A percentile compares a stretch with the other conserved stretches of the same genome.
Evolutionary conservation across 2,329 filamentous ascomycete genomes (phyloP).

Genomic region (Pseudopyricularia javanii): DNA sequence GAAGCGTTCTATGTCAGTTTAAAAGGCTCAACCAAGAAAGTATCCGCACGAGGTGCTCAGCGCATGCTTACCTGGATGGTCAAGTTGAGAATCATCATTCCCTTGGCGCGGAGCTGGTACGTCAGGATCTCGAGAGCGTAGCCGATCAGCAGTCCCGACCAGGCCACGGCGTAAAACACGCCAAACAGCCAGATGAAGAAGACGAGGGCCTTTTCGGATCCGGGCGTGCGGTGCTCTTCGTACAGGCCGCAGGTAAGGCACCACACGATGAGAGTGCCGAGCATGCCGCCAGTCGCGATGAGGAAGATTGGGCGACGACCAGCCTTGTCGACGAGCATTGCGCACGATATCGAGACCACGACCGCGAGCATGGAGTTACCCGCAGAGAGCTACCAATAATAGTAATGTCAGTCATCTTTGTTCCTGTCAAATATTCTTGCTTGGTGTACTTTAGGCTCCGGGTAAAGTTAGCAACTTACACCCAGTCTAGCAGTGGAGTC

Average conservation of each 20-base stretch:
- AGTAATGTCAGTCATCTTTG: neutral
- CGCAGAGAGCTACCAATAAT: neutral
- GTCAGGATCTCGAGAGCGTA: constrained; percentile 33
- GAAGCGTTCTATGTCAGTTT: no score
- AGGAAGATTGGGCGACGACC: constrained; percentile 13
- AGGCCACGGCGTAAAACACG: constrained; percentile 24
- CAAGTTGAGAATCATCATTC: constrained; percentile 1
- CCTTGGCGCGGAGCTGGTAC: constrained; percentile 19
- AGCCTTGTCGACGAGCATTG: constrained; percentile 15
- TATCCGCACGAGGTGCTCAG: no score
- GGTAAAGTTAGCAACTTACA: constrained; percentile 7
- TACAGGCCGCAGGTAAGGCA: constrained; percentile 7
- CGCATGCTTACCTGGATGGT: neutral
- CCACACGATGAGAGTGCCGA: constrained; percentile 14
- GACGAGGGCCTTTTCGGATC: constrained; percentile 13
- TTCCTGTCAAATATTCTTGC: constrained; percentile 12
- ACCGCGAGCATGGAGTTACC: constrained; percentile 4
- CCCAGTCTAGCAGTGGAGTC: constrained; percentile 5
- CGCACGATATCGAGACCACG: constrained; percentile 12
- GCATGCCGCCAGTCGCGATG: constrained; percentile 11
- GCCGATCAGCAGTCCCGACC: constrained; percentile 25
- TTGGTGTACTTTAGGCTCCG: no score
- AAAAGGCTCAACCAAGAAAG: no score
- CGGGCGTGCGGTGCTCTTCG: constrained; percentile 8
- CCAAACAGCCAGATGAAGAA: constrained; percentile 21